A percentile compares a stretch with the other conserved stretches of the same genome.
Evolutionary conservation across 2,329 filamentous ascomycete species (phyloP).

Genomic region (Cordyceps tenuipes): DNA sequence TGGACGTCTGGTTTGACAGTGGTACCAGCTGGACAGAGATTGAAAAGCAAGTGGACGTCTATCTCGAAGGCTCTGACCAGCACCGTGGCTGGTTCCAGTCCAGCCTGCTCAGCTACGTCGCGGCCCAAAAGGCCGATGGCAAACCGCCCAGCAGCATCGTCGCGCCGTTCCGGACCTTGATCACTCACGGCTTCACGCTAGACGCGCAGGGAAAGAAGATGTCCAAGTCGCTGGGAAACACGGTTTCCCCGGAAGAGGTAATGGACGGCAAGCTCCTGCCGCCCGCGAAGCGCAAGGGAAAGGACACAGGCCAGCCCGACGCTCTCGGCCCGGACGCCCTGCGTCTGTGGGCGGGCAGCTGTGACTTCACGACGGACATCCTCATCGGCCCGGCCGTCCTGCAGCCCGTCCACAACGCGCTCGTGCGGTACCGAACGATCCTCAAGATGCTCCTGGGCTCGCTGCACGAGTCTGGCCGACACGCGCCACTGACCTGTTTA

Average conservation of each 20-base stretch:
- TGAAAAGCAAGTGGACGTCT: slow-evolving; percentile 63
- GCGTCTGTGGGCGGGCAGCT: slow-evolving; percentile 83
- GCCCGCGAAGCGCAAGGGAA: slow-evolving; percentile 54
- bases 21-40: slow-evolving; percentile 80
- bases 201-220: slow-evolving; percentile 92
- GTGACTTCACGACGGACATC: slow-evolving; percentile 85
- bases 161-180: slow-evolving; percentile 77
- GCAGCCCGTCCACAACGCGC: slow-evolving; percentile 62
- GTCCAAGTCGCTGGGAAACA: slow-evolving; percentile 94
- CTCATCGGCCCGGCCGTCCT: slow-evolving; percentile 72
- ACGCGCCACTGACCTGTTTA: slow-evolving; percentile 44
- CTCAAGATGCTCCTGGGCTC: slow-evolving; percentile 86
- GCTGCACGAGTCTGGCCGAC: slow-evolving; percentile 46
- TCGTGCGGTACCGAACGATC: slow-evolving; percentile 83
- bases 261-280: slow-evolving; percentile 76
- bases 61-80: slow-evolving; percentile 90
- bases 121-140: slow-evolving; percentile 41
- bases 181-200: slow-evolving; percentile 92
- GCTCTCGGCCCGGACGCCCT: slow-evolving; percentile 79
- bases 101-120: slow-evolving; percentile 78
- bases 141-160: slow-evolving; percentile 19
- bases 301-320: slow-evolving; percentile 44
- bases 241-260: slow-evolving; percentile 70
- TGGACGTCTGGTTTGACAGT: slow-evolving; percentile 99
- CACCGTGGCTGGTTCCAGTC: slow-evolving; percentile 99